These are phyloP conservation scores for Myriangium duriaei DNA, from an alignment of 2,329 filamentous ascomycete species.

Conservation along the genomic window DNA sequence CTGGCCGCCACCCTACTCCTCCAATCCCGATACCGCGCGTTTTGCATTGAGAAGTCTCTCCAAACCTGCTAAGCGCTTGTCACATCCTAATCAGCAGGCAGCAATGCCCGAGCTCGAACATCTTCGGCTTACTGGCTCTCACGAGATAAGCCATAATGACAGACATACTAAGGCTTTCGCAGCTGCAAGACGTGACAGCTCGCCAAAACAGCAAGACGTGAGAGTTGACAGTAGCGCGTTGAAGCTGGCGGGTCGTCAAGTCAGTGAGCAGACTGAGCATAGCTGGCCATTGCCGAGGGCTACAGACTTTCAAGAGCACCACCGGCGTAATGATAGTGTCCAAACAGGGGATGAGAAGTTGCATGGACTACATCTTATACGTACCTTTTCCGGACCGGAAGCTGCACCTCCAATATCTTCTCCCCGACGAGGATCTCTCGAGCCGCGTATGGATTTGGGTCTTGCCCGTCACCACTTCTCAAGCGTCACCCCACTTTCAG, in stretches of 20 bases:
- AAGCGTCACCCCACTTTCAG: slow-evolving; percentile 11
- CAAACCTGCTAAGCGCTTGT: slow-evolving; percentile 5
- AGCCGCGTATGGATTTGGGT: slow-evolving; percentile 6
- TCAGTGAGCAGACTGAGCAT: no score
- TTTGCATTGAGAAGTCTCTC: slow-evolving; percentile 2
- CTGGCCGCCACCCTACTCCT: background rate
- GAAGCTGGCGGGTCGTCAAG: no score
- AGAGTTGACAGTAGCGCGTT: no score
- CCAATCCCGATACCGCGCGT: background rate
- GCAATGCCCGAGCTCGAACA: background rate
- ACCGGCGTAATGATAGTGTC: slow-evolving; percentile 4
- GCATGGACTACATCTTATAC: background rate
- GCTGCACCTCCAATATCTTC: no score
- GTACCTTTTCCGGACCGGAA: slow-evolving; percentile 1
- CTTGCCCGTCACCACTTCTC: slow-evolving; percentile 9
- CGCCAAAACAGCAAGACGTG: no score
- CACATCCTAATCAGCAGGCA: background rate
- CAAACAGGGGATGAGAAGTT: slow-evolving; percentile 4
- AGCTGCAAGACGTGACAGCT: no score
- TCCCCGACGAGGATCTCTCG: slow-evolving; percentile 9
- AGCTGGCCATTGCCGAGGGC: no score
- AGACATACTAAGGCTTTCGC: no score
- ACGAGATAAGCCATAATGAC: no score
- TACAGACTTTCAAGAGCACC: background rate
- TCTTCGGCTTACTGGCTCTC: background rate